A percentile compares a stretch with the other conserved stretches of the same genome.
Conservation (phyloP, 169 alveolate species). For the Babesia ovata region DNA sequence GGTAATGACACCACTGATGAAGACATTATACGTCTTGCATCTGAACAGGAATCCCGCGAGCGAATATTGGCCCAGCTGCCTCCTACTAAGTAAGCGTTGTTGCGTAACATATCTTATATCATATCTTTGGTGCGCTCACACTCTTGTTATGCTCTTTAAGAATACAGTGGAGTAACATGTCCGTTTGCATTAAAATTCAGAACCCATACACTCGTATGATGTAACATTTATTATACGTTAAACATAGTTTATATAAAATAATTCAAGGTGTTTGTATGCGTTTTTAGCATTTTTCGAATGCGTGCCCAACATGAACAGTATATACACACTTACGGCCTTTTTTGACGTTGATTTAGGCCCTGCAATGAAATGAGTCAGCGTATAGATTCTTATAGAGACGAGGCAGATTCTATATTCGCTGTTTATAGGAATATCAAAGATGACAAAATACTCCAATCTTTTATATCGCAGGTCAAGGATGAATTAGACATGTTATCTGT, state of each 20-base stretch:
- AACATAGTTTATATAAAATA: background rate
- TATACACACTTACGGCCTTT: background rate
- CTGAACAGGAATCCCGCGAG: constrained; percentile 29
- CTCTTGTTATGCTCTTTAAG: too few species aligned
- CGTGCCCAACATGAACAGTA: background rate
- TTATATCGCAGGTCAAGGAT: constrained; percentile 45
- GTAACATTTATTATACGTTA: background rate
- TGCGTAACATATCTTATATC: too few species aligned
- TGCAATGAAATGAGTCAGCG: constrained; percentile 29
- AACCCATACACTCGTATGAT: too few species aligned
- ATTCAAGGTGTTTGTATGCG: too few species aligned
- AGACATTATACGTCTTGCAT: constrained; percentile 18
- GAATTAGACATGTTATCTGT: constrained; percentile 21
- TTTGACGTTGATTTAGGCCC: constrained; percentile 15
- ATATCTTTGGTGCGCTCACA: too few species aligned
- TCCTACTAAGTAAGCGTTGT: constrained; percentile 29
- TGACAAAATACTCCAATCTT: constrained; percentile 18
- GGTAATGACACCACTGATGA: constrained; percentile 18
- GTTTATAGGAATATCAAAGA: constrained; percentile 36
- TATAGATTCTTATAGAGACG: constrained; percentile 44
- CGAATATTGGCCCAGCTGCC: constrained; percentile 39
- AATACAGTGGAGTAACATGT: too few species aligned
- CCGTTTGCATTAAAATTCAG: too few species aligned
- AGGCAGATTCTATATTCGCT: constrained; percentile 35
- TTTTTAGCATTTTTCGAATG: background rate